These are phyloP conservation scores for Catharanthus roseus DNA, from an alignment of 257 asterid species.

Conservation along the genomic window DNA sequence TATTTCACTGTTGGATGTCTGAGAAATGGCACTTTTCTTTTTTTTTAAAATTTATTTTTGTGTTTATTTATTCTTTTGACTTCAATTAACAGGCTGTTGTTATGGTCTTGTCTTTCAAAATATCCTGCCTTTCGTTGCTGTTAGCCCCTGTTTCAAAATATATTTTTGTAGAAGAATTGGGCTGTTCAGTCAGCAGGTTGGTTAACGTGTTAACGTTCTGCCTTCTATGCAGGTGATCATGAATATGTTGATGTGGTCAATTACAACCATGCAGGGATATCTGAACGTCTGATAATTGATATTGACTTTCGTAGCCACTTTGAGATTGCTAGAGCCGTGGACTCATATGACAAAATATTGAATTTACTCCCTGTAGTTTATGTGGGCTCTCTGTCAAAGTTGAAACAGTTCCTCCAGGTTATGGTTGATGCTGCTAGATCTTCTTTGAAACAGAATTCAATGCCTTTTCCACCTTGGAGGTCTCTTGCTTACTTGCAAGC, in stretches of 20 bases:
- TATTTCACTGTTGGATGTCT: too few species aligned
- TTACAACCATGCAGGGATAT: conserved; percentile 30
- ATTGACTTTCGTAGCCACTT: conserved; percentile 70
- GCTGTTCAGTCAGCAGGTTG: conserved; percentile 1
- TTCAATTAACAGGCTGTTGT: not conserved
- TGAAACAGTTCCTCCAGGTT: conserved; percentile 52
- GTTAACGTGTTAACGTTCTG: not conserved
- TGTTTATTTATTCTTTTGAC: not conserved
- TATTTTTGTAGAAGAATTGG: not conserved
- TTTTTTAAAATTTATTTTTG: too few species aligned
- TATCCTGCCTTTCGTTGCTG: not conserved
- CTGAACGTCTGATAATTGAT: conserved; percentile 52
- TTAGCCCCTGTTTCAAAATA: not conserved
- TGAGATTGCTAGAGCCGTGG: conserved; percentile 81
- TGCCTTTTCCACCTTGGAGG: conserved; percentile 89
- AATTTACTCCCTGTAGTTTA: conserved; percentile 56
- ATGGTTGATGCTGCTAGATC: conserved; percentile 77
- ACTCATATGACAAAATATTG: conserved; percentile 53
- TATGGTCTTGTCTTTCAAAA: not conserved
- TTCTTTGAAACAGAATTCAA: conserved; percentile 67
- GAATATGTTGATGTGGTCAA: conserved; percentile 57
- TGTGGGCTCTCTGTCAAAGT: conserved; percentile 51
- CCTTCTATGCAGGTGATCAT: conserved; percentile 50
- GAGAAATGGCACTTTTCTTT: not conserved
- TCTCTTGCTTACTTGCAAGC: conserved; percentile 57